These are phyloP conservation scores for Sporothrix pallida DNA, from an alignment of 2,329 filamentous ascomycete species.

Conservation along the genomic window DNA sequence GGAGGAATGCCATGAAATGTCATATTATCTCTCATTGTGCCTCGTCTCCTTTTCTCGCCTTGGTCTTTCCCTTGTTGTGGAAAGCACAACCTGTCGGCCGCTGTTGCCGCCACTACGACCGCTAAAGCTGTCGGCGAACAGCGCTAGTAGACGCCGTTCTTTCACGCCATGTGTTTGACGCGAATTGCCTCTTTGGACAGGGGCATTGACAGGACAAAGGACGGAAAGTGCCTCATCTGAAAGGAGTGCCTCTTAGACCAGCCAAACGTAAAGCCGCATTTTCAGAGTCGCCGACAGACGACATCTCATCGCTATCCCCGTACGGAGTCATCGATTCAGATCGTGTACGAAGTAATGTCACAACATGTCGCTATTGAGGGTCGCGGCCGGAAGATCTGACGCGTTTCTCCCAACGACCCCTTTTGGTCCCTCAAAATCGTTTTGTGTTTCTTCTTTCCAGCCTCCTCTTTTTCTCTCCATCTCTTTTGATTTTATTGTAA, in stretches of 20 bases:
- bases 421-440: not conserved
- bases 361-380: not conserved
- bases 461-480: not conserved
- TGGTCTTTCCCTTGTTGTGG: not conserved
- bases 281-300: too few species aligned
- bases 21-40: not conserved
- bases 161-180: not conserved
- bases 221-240: too few species aligned
- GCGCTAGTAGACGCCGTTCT: slow-evolving; percentile 9
- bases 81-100: slow-evolving; percentile 1
- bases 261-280: too few species aligned
- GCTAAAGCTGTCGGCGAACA: not conserved
- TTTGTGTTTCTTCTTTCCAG: not conserved
- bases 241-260: too few species aligned
- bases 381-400: not conserved
- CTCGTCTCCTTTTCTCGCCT: not conserved
- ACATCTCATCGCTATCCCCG: not conserved
- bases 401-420: not conserved
- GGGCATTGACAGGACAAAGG: too few species aligned
- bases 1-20: not conserved
- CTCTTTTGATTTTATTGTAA: not conserved
- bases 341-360: not conserved
- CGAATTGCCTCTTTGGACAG: not conserved
- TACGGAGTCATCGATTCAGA: not conserved
- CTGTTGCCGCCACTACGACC: slow-evolving; percentile 4